Evolutionary conservation across 1,139 yeast species (phyloP).

Genomic region (Sugiyamaella pinicola): DNA sequence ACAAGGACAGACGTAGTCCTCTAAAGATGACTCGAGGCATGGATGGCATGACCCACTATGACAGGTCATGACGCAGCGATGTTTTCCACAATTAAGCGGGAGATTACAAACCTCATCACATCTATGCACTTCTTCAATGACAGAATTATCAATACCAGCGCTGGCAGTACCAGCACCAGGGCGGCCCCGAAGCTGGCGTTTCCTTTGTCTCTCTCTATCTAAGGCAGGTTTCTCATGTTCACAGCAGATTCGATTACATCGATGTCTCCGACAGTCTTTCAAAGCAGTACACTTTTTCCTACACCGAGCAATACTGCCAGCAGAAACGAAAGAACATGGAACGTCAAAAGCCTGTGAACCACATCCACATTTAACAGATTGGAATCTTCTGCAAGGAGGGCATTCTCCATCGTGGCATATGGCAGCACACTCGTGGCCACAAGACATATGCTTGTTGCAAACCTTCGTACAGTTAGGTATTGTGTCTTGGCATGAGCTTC

Average conservation of each 20-base stretch:
- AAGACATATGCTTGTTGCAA: constrained; percentile 63
- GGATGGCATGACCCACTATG: constrained; percentile 85
- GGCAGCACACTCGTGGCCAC: constrained; percentile 73
- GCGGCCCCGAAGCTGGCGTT: constrained; percentile 47
- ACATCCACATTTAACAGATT: constrained; percentile 56
- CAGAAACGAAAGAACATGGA: constrained; percentile 61
- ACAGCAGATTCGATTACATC: constrained; percentile 73
- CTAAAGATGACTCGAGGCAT: constrained; percentile 79
- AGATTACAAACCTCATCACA: constrained; percentile 74
- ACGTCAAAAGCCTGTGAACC: constrained; percentile 54
- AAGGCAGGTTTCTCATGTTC: constrained; percentile 64
- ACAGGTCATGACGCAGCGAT: constrained; percentile 72
- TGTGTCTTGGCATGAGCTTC: constrained; percentile 62
- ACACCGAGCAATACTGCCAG: constrained; percentile 62
- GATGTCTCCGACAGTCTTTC: constrained; percentile 79
- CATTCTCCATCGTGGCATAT: constrained; percentile 81
- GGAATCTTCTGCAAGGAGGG: constrained; percentile 55
- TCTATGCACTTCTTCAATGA: constrained; percentile 74
- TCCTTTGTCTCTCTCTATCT: constrained; percentile 59
- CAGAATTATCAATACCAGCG: constrained; percentile 54
- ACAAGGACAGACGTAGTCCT: constrained; percentile 81
- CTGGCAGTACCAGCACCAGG: constrained; percentile 32
- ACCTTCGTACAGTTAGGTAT: constrained; percentile 69
- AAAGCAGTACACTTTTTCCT: constrained; percentile 73
- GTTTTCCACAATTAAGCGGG: constrained; percentile 69